Percentiles rank a stretch among this genome's conserved stretches.
phyloP scores from a whole-genome alignment of 2,329 filamentous ascomycete genomes.

The Fusarium graminum region DNA sequence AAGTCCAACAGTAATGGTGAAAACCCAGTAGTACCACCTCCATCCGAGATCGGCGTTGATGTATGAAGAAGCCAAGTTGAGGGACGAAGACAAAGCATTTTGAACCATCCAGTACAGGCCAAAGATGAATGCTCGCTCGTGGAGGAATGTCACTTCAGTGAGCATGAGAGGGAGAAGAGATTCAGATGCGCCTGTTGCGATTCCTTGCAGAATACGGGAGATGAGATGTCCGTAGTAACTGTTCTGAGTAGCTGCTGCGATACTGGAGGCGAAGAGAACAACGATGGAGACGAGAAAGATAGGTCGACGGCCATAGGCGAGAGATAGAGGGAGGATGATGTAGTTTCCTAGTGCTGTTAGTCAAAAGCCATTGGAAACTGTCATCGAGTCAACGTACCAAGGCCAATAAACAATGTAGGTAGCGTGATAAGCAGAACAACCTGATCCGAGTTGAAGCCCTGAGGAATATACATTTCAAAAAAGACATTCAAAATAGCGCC shows the following conservation, averaged over 20 bases:
- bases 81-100: constrained; percentile 3
- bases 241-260: constrained; percentile 7
- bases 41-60: constrained; percentile 22
- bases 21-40: constrained; percentile 28
- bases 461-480: constrained; percentile 17
- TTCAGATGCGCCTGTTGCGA: constrained; percentile 14
- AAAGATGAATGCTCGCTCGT: constrained; percentile 19
- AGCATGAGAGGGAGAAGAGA: constrained; percentile 22
- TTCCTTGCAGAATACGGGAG: constrained; percentile 12
- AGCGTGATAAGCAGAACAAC: constrained; percentile 21
- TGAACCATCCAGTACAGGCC: constrained; percentile 27
- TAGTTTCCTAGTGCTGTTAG: constrained; percentile 9
- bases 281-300: constrained; percentile 16
- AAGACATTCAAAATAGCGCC: constrained; percentile 20
- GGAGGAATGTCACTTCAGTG: constrained; percentile 18
- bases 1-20: constrained; percentile 17
- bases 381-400: background rate
- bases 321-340: constrained; percentile 17
- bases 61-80: constrained; percentile 20
- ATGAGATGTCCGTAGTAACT: constrained; percentile 14
- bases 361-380: fast-evolving
- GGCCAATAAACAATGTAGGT: constrained; percentile 16
- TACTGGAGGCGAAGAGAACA: constrained; percentile 10
- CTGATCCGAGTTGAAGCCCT: constrained; percentile 14
- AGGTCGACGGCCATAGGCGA: constrained; percentile 16